Conservation (phyloP, 352 stramenopile species). For the Phytophthora crassamura region DNA sequence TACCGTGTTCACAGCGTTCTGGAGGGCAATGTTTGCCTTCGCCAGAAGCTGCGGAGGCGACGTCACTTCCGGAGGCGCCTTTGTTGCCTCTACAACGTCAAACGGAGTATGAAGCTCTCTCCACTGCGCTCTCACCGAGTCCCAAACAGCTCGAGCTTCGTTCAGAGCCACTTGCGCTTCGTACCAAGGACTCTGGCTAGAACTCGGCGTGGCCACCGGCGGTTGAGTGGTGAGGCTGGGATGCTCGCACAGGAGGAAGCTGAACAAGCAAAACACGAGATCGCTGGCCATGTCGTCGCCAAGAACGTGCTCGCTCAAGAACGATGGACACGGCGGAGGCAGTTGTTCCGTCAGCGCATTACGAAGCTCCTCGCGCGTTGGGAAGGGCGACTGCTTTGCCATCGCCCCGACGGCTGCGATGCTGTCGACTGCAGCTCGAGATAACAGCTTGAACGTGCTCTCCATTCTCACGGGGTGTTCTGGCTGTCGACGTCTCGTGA, state of each 20-base stretch:
- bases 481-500: slow-evolving; percentile 21
- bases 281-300: slow-evolving; percentile 50
- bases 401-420: slow-evolving; percentile 1
- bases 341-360: slow-evolving; percentile 45
- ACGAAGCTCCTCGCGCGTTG: slow-evolving; percentile 50
- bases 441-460: slow-evolving; percentile 27
- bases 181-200: slow-evolving; percentile 52
- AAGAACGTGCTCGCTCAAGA: slow-evolving; percentile 48
- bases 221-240: slow-evolving; percentile 36
- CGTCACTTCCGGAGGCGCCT: slow-evolving; percentile 50
- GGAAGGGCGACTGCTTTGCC: slow-evolving; percentile 39
- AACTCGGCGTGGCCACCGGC: background rate
- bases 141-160: slow-evolving; percentile 55
- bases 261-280: slow-evolving; percentile 65
- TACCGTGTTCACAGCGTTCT: slow-evolving; percentile 78
- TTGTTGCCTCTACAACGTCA: slow-evolving; percentile 54
- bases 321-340: slow-evolving; percentile 46
- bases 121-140: slow-evolving; percentile 58
- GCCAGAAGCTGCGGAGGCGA: slow-evolving; percentile 50
- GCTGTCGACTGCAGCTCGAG: slow-evolving; percentile 10
- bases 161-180: slow-evolving; percentile 59
- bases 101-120: slow-evolving; percentile 68
- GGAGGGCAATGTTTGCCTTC: slow-evolving; percentile 61
- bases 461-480: slow-evolving; percentile 11
- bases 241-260: slow-evolving; percentile 68